Evolutionary conservation across 1,284 basidiomycete genomes (phyloP), one percentile per base, ranked within the genome.

Genomic region (Ceraceosorus guamensis): DNA sequence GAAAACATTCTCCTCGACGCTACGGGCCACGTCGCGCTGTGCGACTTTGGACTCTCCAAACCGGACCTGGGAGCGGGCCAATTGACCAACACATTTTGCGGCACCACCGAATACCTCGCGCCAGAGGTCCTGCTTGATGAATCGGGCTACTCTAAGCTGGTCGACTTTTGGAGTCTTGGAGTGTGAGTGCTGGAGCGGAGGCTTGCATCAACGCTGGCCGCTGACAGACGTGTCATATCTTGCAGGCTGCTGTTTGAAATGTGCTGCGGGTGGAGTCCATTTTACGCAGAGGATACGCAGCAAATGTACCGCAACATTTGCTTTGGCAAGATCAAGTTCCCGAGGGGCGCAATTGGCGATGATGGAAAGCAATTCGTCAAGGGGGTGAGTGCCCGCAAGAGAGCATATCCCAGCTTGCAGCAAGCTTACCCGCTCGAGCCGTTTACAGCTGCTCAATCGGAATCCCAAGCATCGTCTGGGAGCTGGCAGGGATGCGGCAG

Each of bases 301-400:
- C 90, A 96, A 79, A 99, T 99, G 95, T 99, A 99, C 81, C 91
- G 91, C 82, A 89, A 93, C 80, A 98, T 99, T 68, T 97, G 91
- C 52, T 80, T 78, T 78, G 95, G 95, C 65, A 98, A 97, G 83
- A 97, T 99, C 77, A 84, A 93, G 63, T 98, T 98, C 81, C 95
- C 95, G 32, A 88, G 91, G 71, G 91, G 89, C 54, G 92, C 96
- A 34, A 97, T 98, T 70, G 87, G 87, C 60, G 95, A 98, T 70
- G 92, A 97, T 58, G 95, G 95, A 55, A 99, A 99, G 80, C 89
- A 95, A 79, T 99, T 99, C 68, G 95, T 99, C 73, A 98, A 98
- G 79, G 91, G 91, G 59, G 89, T 92, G 70, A 80, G 88, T 83
- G 7, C 7, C 1, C 14, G 52, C 59, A 52, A 47, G 52, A 31